phyloP scores from a whole-genome alignment of 1,284 basidiomycete species.

The Spongiforma sp. region DNA sequence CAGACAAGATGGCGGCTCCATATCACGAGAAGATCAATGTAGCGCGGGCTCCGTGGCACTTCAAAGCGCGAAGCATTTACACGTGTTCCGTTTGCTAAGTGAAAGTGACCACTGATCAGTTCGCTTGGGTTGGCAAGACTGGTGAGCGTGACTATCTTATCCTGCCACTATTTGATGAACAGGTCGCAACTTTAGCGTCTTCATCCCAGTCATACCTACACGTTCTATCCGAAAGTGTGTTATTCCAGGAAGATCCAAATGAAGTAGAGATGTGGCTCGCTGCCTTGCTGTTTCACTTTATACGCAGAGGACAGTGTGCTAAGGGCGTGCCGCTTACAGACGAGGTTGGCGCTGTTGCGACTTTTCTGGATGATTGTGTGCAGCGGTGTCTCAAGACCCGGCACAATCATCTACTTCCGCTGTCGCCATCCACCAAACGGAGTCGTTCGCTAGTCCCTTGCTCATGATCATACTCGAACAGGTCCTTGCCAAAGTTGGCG shows the following conservation, averaged over 20 bases:
- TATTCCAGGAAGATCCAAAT: conserved; percentile 82
- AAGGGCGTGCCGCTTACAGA: conserved; percentile 61
- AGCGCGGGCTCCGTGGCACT: conserved; percentile 43
- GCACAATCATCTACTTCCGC: conserved; percentile 11
- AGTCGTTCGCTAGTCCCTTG: conserved; percentile 65
- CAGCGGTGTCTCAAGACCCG: conserved; percentile 83
- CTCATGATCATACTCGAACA: conserved; percentile 83
- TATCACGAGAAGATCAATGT: conserved; percentile 3
- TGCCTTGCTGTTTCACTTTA: conserved; percentile 50
- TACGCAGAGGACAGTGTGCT: conserved; percentile 40
- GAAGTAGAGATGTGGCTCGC: conserved; percentile 83
- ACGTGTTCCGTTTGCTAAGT: conserved; percentile 75
- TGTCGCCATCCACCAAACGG: conserved; percentile 1
- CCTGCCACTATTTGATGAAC: conserved; percentile 4
- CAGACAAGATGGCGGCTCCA: conserved; percentile 6
- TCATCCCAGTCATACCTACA: conserved; percentile 61
- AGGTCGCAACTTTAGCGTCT: conserved; percentile 36
- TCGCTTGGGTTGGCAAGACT: conserved; percentile 77
- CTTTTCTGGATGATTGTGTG: conserved; percentile 87
- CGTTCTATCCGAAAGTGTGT: conserved; percentile 68
- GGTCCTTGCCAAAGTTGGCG: conserved; percentile 62
- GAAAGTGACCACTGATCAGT: conserved; percentile 80
- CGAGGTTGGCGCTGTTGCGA: conserved; percentile 65
- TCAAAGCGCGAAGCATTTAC: conserved; percentile 71
- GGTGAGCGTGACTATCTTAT: conserved; percentile 46